Evolutionary conservation across 495 filamentous ascomycete genomes (phyloP).

Genomic region (Penicillium lagena): DNA sequence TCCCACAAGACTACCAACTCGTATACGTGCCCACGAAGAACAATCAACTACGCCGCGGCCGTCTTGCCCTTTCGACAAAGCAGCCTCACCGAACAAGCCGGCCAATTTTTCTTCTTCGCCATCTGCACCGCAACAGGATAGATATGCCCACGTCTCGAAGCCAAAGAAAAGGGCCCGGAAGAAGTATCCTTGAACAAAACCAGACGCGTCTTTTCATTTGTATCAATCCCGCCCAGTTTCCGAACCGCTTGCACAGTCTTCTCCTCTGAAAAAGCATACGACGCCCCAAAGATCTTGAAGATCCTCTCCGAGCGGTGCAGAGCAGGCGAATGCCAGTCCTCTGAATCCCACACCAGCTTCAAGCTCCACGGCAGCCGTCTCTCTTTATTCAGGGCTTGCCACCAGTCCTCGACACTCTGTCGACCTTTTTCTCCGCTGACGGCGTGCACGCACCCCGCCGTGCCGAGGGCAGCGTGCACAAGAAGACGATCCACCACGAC

Average conservation of each 20-base stretch:
- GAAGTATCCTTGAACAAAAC: constrained; percentile 17
- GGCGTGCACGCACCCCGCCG: constrained; percentile 21
- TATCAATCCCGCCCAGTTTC: background rate
- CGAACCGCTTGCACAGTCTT: constrained; percentile 10
- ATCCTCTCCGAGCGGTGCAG: constrained; percentile 16
- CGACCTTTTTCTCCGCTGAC: constrained; percentile 19
- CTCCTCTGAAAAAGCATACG: constrained; percentile 20
- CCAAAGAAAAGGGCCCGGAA: constrained; percentile 14
- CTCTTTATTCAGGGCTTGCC: constrained; percentile 18
- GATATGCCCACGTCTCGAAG: constrained; percentile 17
- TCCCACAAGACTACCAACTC: no score
- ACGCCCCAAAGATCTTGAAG: constrained; percentile 25
- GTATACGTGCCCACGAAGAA: no score
- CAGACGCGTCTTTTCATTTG: constrained; percentile 1
- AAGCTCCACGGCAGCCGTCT: constrained; percentile 18
- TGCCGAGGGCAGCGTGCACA: constrained; percentile 16
- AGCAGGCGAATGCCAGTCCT: constrained; percentile 21
- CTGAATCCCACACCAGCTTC: constrained; percentile 13
- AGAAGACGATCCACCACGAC: constrained; percentile 23
- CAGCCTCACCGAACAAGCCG: constrained; percentile 7
- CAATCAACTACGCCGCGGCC: no score
- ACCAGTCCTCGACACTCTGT: constrained; percentile 12
- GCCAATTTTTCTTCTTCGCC: constrained; percentile 13
- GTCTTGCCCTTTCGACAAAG: constrained; percentile 16
- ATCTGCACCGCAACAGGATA: constrained; percentile 10